Percentiles rank a stretch among this genome's conserved stretches.
phyloP scores from a whole-genome alignment of 2,329 filamentous ascomycete genomes.

The Fusarium cicatricum region DNA sequence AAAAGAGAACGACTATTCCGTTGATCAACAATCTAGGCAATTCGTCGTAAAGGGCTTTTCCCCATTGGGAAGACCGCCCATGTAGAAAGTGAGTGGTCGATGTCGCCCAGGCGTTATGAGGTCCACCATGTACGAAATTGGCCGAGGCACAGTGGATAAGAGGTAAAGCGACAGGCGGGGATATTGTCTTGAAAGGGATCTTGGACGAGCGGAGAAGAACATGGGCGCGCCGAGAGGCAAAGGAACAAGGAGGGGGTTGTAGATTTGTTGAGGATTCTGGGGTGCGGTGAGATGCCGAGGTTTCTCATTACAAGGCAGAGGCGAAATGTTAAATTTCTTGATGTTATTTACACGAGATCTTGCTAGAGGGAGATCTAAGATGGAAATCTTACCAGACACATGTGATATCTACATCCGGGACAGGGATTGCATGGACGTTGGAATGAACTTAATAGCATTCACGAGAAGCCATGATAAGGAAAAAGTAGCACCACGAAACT shows the following conservation, averaged over 20 bases:
- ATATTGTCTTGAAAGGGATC: slow-evolving; percentile 2
- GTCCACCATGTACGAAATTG: slow-evolving; percentile 19
- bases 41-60: not conserved
- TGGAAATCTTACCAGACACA: slow-evolving; percentile 3
- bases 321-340: too few species aligned
- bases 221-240: slow-evolving; percentile 35
- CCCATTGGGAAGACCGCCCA: not conserved
- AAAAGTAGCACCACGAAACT: slow-evolving; percentile 8
- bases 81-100: not conserved
- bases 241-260: slow-evolving; percentile 21
- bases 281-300: slow-evolving; percentile 25
- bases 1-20: too few species aligned
- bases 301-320: not conserved
- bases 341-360: too few species aligned
- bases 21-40: too few species aligned
- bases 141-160: slow-evolving; percentile 5
- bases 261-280: slow-evolving; percentile 39
- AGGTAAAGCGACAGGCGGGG: not conserved
- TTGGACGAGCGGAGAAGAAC: slow-evolving; percentile 28
- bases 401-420: slow-evolving; percentile 4
- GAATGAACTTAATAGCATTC: not conserved
- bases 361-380: not conserved
- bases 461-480: not conserved
- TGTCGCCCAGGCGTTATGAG: not conserved
- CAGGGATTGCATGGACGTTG: slow-evolving; percentile 9